These are phyloP conservation scores for Aspergillus candidus DNA, from an alignment of 2,329 filamentous ascomycete genomes.

Conservation along the genomic window DNA sequence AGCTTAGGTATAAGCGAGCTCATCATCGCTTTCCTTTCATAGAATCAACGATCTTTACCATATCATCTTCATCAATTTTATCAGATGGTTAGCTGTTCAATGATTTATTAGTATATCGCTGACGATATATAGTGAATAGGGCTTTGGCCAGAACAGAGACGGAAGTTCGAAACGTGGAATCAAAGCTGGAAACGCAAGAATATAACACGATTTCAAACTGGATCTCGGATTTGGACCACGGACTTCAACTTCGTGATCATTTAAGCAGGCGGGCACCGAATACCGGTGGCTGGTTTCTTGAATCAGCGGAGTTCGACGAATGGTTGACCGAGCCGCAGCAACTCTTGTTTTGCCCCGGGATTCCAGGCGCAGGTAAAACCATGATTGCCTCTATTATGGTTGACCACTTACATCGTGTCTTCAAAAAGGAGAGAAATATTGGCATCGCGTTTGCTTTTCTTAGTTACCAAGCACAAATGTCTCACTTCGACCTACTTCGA, in stretches of 20 bases:
- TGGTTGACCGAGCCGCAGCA: background rate
- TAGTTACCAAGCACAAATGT: background rate
- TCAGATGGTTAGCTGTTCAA: background rate
- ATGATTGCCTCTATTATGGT: conserved; percentile 1
- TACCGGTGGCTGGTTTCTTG: background rate
- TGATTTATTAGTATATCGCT: background rate
- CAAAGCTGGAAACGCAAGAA: background rate
- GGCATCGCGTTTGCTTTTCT: background rate
- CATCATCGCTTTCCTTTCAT: no score
- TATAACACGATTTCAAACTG: background rate
- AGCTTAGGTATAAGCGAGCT: no score
- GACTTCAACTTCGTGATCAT: background rate
- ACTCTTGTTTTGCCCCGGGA: background rate
- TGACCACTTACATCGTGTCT: background rate
- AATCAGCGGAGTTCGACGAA: background rate
- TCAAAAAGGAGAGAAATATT: background rate
- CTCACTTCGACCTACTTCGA: background rate
- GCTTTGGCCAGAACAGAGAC: background rate
- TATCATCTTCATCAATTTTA: no score
- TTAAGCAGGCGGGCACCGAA: background rate
- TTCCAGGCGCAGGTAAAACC: background rate
- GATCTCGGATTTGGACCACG: background rate
- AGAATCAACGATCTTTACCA: no score
- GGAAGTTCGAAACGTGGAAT: background rate
- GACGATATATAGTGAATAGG: background rate